phyloP scores from a whole-genome alignment of 306 rosid genomes.

The Cyamopsis tetragonoloba region DNA sequence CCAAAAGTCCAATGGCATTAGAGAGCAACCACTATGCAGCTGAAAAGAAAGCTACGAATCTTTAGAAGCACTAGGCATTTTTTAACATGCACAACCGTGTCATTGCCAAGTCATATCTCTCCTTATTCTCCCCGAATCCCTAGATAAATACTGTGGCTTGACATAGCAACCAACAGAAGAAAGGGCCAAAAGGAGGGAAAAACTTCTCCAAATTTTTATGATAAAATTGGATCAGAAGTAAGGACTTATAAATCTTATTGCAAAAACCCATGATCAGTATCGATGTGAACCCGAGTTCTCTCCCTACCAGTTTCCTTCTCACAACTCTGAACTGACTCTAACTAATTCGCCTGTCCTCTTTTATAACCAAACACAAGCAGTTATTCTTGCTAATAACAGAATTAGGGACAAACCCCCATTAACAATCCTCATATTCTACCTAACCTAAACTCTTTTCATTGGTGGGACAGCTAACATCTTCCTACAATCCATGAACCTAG shows the following conservation, averaged over 20 bases:
- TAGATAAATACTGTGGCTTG: background rate
- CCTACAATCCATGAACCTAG: background rate
- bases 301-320: background rate
- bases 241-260: background rate
- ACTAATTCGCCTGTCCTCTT: background rate
- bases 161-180: background rate
- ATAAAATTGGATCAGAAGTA: background rate
- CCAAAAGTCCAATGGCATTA: background rate
- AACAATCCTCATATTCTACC: background rate
- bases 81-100: background rate
- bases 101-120: background rate
- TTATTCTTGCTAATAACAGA: background rate
- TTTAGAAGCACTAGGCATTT: background rate
- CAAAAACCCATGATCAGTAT: background rate
- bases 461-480: background rate
- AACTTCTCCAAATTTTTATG: background rate
- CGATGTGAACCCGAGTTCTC: background rate
- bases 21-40: background rate
- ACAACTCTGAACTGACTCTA: background rate
- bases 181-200: no score
- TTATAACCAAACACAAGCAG: background rate
- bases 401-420: background rate
- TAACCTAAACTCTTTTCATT: background rate
- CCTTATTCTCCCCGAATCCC: background rate
- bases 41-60: background rate